Evolutionary conservation across 1,284 basidiomycete species (phyloP).

Genomic region (Ceratobasidium sp.): DNA sequence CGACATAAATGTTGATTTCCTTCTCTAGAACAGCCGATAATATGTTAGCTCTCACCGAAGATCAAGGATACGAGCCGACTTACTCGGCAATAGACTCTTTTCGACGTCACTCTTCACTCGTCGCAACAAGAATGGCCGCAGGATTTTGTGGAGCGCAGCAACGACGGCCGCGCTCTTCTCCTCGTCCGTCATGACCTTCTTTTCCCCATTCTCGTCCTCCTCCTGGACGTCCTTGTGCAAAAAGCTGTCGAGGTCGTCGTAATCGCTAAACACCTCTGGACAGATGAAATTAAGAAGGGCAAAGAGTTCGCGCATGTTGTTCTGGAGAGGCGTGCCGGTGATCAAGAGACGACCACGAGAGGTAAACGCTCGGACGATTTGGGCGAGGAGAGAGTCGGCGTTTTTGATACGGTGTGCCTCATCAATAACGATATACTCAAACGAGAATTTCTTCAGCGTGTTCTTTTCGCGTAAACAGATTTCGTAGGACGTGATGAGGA

Average conservation of each 20-base stretch:
- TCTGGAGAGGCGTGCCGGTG: conserved; percentile 97
- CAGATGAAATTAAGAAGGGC: conserved; percentile 95
- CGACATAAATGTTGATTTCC: conserved; percentile 99
- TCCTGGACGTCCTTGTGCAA: conserved; percentile 71
- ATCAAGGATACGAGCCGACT: conserved; percentile 46
- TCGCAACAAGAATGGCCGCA: conserved; percentile 92
- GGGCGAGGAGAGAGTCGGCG: conserved; percentile 93
- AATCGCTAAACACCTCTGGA: conserved; percentile 81
- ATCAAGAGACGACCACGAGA: conserved; percentile 91
- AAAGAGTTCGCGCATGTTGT: conserved; percentile 97
- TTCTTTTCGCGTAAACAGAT: conserved; percentile 95
- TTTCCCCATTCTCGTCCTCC: conserved; percentile 55
- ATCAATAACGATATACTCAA: conserved; percentile 99
- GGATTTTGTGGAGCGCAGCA: conserved; percentile 96
- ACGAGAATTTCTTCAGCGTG: conserved; percentile 91
- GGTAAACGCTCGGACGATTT: conserved; percentile 93
- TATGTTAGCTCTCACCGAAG: background rate
- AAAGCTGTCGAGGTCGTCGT: conserved; percentile 76
- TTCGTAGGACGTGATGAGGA: conserved; percentile 97
- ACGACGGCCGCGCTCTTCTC: conserved; percentile 89
- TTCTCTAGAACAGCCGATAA: conserved; percentile 69
- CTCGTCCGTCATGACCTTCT: conserved; percentile 64
- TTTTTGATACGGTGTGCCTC: conserved; percentile 99
- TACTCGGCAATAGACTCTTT: conserved; percentile 92
- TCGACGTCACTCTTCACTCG: conserved; percentile 98